These are phyloP conservation scores for Cystodermella granulosa DNA, from an alignment of 1,284 basidiomycete species.

Conservation along the genomic window DNA sequence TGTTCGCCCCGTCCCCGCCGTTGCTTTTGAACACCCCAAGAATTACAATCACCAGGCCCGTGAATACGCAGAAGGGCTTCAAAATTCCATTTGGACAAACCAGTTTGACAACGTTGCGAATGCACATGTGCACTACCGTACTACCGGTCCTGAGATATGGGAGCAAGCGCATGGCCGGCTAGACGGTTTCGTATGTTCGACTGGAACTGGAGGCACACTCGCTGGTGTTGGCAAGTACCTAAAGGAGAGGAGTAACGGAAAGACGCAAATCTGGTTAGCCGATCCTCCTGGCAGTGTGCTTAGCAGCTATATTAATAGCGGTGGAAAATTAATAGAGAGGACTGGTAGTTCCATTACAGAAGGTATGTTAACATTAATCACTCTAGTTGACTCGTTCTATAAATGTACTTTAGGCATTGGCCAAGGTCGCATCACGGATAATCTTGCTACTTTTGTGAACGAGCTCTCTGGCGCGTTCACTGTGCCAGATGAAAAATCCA, in stretches of 20 bases:
- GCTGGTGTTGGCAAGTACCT: conserved; percentile 85
- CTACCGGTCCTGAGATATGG: conserved; percentile 98
- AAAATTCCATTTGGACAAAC: conserved; percentile 98
- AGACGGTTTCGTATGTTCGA: conserved; percentile 90
- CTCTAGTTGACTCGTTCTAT: background rate
- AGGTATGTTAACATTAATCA: conserved; percentile 47
- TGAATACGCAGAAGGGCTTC: conserved; percentile 74
- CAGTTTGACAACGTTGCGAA: conserved; percentile 97
- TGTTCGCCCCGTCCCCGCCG: conserved; percentile 92
- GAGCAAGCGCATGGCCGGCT: conserved; percentile 76
- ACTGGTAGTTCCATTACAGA: conserved; percentile 93
- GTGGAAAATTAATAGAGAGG: conserved; percentile 75
- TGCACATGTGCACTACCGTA: conserved; percentile 79
- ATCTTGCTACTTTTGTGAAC: conserved; percentile 80
- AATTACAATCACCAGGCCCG: conserved; percentile 99
- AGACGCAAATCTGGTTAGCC: conserved; percentile 88
- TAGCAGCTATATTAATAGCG: conserved; percentile 79
- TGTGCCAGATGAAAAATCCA: conserved; percentile 85
- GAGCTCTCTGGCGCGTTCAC: conserved; percentile 79
- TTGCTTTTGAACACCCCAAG: conserved; percentile 90
- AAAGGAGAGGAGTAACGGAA: conserved; percentile 78
- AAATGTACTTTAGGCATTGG: conserved; percentile 87
- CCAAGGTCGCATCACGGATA: conserved; percentile 95
- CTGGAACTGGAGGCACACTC: conserved; percentile 93
- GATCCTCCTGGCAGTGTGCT: conserved; percentile 95